These are phyloP conservation scores for Prunus davidiana DNA, from an alignment of 306 rosid genomes.

Conservation along the genomic window DNA sequence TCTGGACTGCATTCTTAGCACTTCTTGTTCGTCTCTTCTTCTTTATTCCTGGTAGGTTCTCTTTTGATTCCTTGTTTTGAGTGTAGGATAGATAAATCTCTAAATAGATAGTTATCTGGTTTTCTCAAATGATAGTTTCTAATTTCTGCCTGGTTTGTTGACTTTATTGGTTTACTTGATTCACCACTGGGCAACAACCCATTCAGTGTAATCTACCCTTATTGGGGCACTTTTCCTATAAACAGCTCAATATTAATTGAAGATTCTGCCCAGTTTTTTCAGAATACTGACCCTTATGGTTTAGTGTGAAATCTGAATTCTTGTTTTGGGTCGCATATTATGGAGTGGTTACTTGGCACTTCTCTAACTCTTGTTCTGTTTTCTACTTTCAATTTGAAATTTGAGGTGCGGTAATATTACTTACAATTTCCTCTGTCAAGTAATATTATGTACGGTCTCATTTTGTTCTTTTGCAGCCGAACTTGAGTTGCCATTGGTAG, in stretches of 20 bases:
- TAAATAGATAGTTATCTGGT: too few relatives aligned
- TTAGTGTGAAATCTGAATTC: neutral
- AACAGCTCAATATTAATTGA: neutral
- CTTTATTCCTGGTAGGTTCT: conserved; percentile 58
- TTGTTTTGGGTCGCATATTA: neutral
- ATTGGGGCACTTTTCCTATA: neutral
- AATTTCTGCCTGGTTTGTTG: neutral
- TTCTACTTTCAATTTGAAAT: conserved; percentile 7
- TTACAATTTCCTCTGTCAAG: neutral
- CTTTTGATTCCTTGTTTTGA: neutral
- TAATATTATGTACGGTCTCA: conserved; percentile 5
- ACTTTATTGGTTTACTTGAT: neutral
- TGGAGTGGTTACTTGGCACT: conserved; percentile 1
- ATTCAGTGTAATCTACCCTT: neutral
- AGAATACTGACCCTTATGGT: neutral
- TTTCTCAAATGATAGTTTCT: neutral
- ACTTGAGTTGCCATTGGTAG: conserved; percentile 81
- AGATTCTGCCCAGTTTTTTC: neutral
- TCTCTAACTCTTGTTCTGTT: conserved; percentile 17
- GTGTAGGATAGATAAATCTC: neutral
- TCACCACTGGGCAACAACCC: neutral
- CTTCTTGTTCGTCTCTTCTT: conserved; percentile 80
- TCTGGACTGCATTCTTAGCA: conserved; percentile 83
- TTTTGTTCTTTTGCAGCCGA: conserved; percentile 47
- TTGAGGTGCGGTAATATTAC: neutral